phyloP scores from a whole-genome alignment of 164 flowering plant species.

The Chimonanthus salicifolius region DNA sequence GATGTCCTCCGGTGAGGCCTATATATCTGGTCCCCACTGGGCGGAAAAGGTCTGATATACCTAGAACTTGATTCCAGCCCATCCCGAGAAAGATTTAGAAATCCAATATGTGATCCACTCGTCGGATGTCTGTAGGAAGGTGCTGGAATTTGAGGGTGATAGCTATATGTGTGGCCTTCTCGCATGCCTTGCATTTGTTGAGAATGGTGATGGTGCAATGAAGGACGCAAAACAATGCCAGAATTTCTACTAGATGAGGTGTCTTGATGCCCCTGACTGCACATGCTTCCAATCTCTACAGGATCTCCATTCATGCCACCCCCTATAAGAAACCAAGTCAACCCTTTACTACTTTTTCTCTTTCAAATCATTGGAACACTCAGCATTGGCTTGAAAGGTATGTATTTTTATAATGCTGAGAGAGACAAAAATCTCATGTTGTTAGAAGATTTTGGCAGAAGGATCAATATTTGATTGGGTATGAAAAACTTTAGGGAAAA shows the following conservation, averaged over 20 bases:
- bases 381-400: background rate
- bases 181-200: constrained; percentile 38
- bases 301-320: constrained; percentile 33
- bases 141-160: constrained; percentile 36
- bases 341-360: background rate
- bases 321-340: constrained; percentile 24
- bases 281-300: constrained; percentile 34
- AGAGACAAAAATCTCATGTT: background rate
- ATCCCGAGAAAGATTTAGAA: constrained; percentile 27
- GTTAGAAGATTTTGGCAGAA: background rate
- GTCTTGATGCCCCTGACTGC: constrained; percentile 41
- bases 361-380: background rate
- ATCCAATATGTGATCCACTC: constrained; percentile 18
- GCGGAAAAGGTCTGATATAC: constrained; percentile 34
- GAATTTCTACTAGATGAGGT: constrained; percentile 32
- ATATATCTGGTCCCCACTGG: constrained; percentile 43
- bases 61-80: constrained; percentile 33
- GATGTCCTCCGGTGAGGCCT: constrained; percentile 36
- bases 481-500: no score
- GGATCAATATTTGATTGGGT: background rate
- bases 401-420: background rate
- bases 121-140: constrained; percentile 32
- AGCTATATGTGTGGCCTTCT: constrained; percentile 27
- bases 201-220: constrained; percentile 32
- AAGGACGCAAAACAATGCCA: constrained; percentile 34